Evolutionary conservation across 352 stramenopile species (phyloP).

Genomic region (Pythium rhizo-oryzae): DNA sequence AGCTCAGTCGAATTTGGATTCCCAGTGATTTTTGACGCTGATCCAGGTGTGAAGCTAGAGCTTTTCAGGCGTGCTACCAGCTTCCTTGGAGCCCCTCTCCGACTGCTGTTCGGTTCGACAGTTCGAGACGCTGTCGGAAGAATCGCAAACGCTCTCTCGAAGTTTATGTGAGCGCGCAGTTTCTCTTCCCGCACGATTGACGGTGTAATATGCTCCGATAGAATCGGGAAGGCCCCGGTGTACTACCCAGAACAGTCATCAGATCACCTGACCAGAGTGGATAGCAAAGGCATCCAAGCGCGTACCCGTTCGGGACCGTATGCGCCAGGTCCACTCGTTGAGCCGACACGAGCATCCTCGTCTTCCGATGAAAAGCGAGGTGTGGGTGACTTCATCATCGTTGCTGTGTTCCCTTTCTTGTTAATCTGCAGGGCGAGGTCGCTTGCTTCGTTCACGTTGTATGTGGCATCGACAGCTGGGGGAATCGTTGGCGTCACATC

Average conservation of each 20-base stretch:
- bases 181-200: constrained; percentile 21
- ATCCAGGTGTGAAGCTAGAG: not conserved
- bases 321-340: constrained; percentile 34
- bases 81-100: not conserved
- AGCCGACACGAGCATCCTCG: constrained; percentile 2
- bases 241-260: constrained; percentile 29
- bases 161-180: constrained; percentile 10
- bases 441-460: constrained; percentile 39
- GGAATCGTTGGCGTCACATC: constrained; percentile 52
- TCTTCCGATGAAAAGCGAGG: constrained; percentile 36
- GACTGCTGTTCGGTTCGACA: not conserved
- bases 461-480: constrained; percentile 47
- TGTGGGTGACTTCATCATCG: constrained; percentile 46
- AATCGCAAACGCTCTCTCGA: constrained; percentile 28
- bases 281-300: not conserved
- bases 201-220: constrained; percentile 36
- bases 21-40: not conserved
- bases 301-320: constrained; percentile 55
- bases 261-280: not conserved
- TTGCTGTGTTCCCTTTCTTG: constrained; percentile 43
- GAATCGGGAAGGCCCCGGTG: constrained; percentile 46
- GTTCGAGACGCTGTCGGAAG: constrained; percentile 1
- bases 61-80: constrained; percentile 1
- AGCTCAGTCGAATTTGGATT: constrained; percentile 5
- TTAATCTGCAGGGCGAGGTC: constrained; percentile 37